A percentile compares a stretch with the other conserved stretches of the same genome.
phyloP scores from a whole-genome alignment of 352 stramenopile genomes.

The Pythium myriotylum region DNA sequence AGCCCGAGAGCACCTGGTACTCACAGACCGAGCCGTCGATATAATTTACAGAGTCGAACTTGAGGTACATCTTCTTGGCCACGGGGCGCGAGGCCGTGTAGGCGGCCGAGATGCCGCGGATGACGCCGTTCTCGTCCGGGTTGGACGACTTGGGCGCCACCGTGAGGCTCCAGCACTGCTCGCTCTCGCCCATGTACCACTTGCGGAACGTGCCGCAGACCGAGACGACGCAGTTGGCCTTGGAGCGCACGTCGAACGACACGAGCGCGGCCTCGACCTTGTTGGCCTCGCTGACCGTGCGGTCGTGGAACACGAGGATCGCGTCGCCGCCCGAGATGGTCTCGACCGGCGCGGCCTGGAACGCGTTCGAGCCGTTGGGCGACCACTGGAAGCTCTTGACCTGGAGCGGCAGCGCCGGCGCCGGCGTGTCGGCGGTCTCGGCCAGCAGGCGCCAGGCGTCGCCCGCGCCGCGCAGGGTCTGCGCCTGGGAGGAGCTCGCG shows the following conservation, averaged over 20 bases:
- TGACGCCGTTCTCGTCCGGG: conserved; percentile 56
- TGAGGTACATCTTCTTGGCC: conserved; percentile 72
- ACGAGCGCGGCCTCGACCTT: conserved; percentile 64
- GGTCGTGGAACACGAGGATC: conserved; percentile 76
- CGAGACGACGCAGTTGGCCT: conserved; percentile 73
- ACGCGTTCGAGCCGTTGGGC: conserved; percentile 29
- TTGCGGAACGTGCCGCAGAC: conserved; percentile 63
- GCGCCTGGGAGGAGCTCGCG: conserved; percentile 6
- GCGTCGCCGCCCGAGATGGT: conserved; percentile 67
- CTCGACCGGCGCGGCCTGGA: conserved; percentile 39
- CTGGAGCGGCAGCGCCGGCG: conserved; percentile 12
- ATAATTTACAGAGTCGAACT: conserved; percentile 79
- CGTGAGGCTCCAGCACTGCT: conserved; percentile 74
- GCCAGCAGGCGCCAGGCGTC: conserved; percentile 27
- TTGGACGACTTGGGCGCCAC: conserved; percentile 68
- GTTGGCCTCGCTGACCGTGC: conserved; percentile 27
- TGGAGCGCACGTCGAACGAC: conserved; percentile 69
- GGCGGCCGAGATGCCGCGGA: conserved; percentile 67
- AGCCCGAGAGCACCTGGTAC: conserved; percentile 70
- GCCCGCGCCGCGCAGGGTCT: conserved; percentile 14
- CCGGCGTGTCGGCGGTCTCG: not conserved
- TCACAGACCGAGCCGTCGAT: conserved; percentile 68
- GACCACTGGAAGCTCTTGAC: conserved; percentile 53
- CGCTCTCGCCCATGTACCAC: conserved; percentile 63
- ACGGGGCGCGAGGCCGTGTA: conserved; percentile 53